phyloP scores from a whole-genome alignment of 352 stramenopile species.

The Bremia lactucae region DNA sequence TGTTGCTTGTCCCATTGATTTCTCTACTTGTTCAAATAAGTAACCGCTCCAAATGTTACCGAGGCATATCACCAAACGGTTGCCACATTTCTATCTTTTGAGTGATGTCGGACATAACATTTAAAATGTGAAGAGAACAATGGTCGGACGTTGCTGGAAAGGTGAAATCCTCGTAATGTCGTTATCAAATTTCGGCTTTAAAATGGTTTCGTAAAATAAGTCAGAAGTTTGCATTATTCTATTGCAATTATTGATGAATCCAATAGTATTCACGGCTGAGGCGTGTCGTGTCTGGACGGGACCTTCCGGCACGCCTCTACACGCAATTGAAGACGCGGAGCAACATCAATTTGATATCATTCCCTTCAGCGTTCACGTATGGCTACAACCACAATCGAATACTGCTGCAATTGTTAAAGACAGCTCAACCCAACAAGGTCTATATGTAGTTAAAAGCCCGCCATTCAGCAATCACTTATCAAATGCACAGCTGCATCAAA shows the following conservation, averaged over 20 bases:
- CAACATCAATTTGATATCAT: constrained; percentile 20
- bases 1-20: too few species aligned
- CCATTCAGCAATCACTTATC: background rate
- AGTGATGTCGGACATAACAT: too few species aligned
- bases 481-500: constrained; percentile 4
- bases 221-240: too few species aligned
- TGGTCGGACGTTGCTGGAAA: too few species aligned
- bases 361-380: constrained; percentile 18
- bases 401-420: background rate
- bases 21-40: too few species aligned
- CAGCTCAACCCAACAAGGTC: constrained; percentile 8
- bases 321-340: constrained; percentile 20
- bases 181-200: too few species aligned
- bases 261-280: constrained; percentile 21
- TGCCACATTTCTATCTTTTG: too few species aligned
- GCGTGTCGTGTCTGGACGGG: constrained; percentile 39
- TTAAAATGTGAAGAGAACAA: too few species aligned
- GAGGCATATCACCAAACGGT: too few species aligned
- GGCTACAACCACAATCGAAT: constrained; percentile 5
- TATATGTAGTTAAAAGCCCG: constrained; percentile 13
- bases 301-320: constrained; percentile 11
- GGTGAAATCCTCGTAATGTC: too few species aligned
- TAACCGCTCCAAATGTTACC: too few species aligned
- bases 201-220: too few species aligned
- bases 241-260: constrained; percentile 2